Evolutionary conservation across 2,329 filamentous ascomycete species (phyloP), one percentile per base, ranked within the genome.

Genomic region (Penicillium capsulatum): DNA sequence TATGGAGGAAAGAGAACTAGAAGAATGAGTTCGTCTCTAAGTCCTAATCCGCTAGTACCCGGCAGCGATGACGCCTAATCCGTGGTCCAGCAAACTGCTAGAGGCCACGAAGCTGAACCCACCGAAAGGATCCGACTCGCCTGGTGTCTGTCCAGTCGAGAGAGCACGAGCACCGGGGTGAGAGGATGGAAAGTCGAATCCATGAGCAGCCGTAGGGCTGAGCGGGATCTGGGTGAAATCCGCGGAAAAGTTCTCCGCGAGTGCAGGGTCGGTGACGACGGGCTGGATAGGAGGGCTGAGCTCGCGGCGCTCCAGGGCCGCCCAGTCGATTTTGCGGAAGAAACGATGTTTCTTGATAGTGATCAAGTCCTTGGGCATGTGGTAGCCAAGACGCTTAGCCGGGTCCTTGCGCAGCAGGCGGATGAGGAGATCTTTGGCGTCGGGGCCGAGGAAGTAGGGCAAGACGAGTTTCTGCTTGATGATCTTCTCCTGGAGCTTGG

Each of bases 271-370:
- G 0, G 92, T 97, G 59, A 98, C 91, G 57, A 97, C 75, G 11
- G 92, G 92, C 60, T 85, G 80, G 55, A 98, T 97, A 0, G 92
- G 92, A 1, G 92, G 86, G 54, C 86, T 83, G 32, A 95, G 54
- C 65, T 96, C 87, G 24, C 91, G 79, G 17, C 79, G 80, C 47
- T 85, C 88, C 10, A 98, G 77, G 55, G 82, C 84, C 67, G 81
- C 83, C 92, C 92, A 98, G 69, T 98, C 83, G 58, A 98, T 94
- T 71, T 88, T 92, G 59, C 86, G 81, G 77, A 98, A 98, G 74
- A 98, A 98, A 7, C 92, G 81, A 62, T 98, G 92, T 48, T 83
- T 82, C 74, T 94, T 94, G 69, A 98, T 85, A 0, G 76, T 83
- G 38, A 79, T 74, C 34, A 98, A 71, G 52, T 98, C 92, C 67